Evolutionary conservation across 2,329 filamentous ascomycete species (phyloP), one percentile per base, ranked within the genome.

Genomic region (Cordyceps militaris): DNA sequence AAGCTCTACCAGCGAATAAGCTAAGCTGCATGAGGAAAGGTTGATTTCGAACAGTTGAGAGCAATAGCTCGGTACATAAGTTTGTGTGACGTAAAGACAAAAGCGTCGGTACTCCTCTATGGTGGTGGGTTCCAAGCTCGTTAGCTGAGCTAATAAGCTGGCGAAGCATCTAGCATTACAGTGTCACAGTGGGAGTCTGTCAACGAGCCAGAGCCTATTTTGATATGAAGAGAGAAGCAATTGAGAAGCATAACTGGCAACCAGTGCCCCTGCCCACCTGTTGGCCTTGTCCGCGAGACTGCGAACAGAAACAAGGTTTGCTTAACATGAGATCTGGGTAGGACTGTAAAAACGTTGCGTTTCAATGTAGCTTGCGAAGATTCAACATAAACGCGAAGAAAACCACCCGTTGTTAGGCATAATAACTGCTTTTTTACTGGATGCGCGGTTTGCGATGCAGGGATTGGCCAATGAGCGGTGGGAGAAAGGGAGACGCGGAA

Each of bases 21-120:
- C n/a, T 55, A 46, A 40, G 53, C 53, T 56, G 30, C 23, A 48
- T 48, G 42, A 40, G 43, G 43, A 26, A 56, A 47, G 42, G 40
- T 10, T 44, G 13, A 3, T 26, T 28, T 28, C 16, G 13, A 26
- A 13, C 8, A 19, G 51, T 5, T 42, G 36, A 13, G 47, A 16
- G 13, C 4, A 19, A 36, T 54, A 54, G 51, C 28, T 36, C 1
- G 42, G 26, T 54, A 54, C 51, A 54, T 36, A 23, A 1, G 8
- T 36, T 53, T 54, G 40, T 46, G n/a, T 36, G 21, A 26, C 10
- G 21, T 6, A 26, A 6, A 5, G 3, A 13, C 19, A 11, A 40
- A 19, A 11, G 11, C 7, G 6, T 19, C 0, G 21, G 51, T 54
- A 54, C 51, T 13, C 9, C 10, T 46, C 51, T 54, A 54, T 32